Evolutionary conservation across 805 yeast genomes (phyloP).

Genomic region (Metschnikowia reukaufii): DNA sequence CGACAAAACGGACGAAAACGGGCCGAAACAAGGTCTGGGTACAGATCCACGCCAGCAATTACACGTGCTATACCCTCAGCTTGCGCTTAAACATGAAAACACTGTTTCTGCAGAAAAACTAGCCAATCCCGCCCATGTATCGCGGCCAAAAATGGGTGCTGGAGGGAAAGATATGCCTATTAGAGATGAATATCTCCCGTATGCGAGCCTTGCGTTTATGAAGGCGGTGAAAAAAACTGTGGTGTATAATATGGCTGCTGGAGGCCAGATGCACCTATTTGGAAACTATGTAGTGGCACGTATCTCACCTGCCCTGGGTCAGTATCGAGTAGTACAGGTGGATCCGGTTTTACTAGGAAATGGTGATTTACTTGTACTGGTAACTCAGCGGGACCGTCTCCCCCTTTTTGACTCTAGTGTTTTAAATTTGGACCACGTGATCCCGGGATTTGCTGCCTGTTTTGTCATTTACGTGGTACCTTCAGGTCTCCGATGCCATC

Average conservation of each 20-base stretch:
- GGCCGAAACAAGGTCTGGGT: not conserved
- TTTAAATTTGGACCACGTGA: slow-evolving; percentile 17
- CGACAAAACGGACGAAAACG: not conserved
- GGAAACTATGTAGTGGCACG: slow-evolving; percentile 34
- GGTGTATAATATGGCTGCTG: slow-evolving; percentile 31
- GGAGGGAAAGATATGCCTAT: not conserved
- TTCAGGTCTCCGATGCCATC: slow-evolving; percentile 44
- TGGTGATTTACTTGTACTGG: slow-evolving; percentile 40
- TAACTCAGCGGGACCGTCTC: slow-evolving; percentile 26
- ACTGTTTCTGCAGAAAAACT: slow-evolving; percentile 26
- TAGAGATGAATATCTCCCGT: slow-evolving; percentile 30
- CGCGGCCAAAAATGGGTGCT: slow-evolving; percentile 9
- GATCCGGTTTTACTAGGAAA: slow-evolving; percentile 40
- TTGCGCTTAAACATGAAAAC: slow-evolving; percentile 25
- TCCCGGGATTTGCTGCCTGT: slow-evolving; percentile 17
- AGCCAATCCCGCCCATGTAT: slow-evolving; percentile 31
- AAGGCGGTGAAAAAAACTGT: slow-evolving; percentile 42
- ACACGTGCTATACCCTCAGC: slow-evolving; percentile 23
- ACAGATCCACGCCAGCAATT: slow-evolving; percentile 1
- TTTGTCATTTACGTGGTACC: slow-evolving; percentile 43
- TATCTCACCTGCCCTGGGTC: slow-evolving; percentile 9
- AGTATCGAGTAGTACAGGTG: slow-evolving; percentile 29
- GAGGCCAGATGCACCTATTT: slow-evolving; percentile 29
- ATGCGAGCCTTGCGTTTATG: slow-evolving; percentile 36
- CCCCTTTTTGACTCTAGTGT: slow-evolving; percentile 29